A percentile compares a stretch with the other conserved stretches of the same genome.
Evolutionary conservation across 305 asterid genomes (phyloP).

Genomic region (Euphrasia arctica): DNA sequence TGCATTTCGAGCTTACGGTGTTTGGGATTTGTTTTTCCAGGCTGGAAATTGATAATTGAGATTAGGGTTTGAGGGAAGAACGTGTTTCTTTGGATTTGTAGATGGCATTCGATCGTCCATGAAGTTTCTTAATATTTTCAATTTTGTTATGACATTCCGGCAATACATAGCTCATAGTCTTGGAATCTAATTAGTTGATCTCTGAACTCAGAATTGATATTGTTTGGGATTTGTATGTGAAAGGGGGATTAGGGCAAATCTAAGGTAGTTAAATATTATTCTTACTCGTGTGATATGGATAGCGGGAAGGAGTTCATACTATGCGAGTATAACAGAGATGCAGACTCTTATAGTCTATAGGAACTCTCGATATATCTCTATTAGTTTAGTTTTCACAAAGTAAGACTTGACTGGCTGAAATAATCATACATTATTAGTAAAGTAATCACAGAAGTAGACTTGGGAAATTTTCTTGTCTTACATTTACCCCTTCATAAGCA

Average conservation of each 20-base stretch:
- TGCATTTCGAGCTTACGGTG: background rate
- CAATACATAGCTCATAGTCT: background rate
- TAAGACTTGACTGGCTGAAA: background rate
- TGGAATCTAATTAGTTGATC: slow-evolving; percentile 11
- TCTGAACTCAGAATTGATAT: background rate
- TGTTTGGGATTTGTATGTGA: background rate
- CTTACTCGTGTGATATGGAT: slow-evolving; percentile 48
- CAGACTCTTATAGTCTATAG: slow-evolving; percentile 71
- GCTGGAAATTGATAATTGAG: background rate
- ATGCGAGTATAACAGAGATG: slow-evolving; percentile 98
- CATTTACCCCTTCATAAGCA: background rate
- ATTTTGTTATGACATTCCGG: background rate
- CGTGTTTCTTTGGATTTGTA: background rate
- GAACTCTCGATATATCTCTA: slow-evolving; percentile 31
- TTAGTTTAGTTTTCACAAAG: background rate
- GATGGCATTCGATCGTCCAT: too few species aligned
- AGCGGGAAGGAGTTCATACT: slow-evolving; percentile 82
- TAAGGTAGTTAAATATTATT: background rate
- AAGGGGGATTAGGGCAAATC: background rate
- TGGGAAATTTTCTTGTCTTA: too few species aligned
- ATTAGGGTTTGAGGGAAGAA: background rate
- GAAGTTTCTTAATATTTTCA: background rate
- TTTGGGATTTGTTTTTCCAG: background rate
- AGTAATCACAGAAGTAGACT: background rate
- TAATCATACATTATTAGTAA: background rate